Base-by-base conservation (phyloP, 352 stramenopile species). In the Blastocystis sp. region DNA sequence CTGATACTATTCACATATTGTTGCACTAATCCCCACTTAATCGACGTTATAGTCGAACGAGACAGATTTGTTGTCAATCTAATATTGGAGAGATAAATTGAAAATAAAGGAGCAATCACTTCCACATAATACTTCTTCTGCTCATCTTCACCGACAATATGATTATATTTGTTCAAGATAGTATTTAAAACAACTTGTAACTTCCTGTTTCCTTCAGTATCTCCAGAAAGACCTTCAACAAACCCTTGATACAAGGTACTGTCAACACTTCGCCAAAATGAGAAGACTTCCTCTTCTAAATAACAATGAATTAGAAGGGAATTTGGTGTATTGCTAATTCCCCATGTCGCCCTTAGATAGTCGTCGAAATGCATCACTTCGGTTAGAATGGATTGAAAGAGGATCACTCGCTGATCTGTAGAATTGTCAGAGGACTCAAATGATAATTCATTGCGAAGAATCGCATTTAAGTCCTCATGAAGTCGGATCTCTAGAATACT, bases 361-460 rank as follows among this genome's bases (percentile, higher is more conserved):
- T 84, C 53, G 30, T 84, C 73, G n/a, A 84, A 84, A 7, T 37
- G 22, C 51, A 84, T 84, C 22, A 44, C 53, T 7, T 69, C 7
- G 24, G 5, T 54, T 4, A 84, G 73, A 69, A 84, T 62, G n/a
- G 53, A 33, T 69, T 84, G 73, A 35, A 84, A 84, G 15, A 84
- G 44, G 9, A 35, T 30, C 35, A 51, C 15, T n/a, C 30, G 19
- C 7, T 9, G 48, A 22, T 84, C 48, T n/a, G 64, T 33, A 15
- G 44, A 33, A 48, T 30, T 3, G 27, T 24, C 13, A 7, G 60
- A 33, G 9, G 35, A 33, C 17, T 84, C 51, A 44, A 64, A 24
- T 56, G 15, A 2, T n/a, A 84, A 37, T 51, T 66, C 15, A 22
- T 84, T 15, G 24, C 68, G 30, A 27, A 84, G 22, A 44, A 84